Percentiles rank a stretch among this genome's conserved stretches.
Evolutionary conservation across 2,329 filamentous ascomycete species (phyloP).

Genomic region (Nectriaceae sp.): DNA sequence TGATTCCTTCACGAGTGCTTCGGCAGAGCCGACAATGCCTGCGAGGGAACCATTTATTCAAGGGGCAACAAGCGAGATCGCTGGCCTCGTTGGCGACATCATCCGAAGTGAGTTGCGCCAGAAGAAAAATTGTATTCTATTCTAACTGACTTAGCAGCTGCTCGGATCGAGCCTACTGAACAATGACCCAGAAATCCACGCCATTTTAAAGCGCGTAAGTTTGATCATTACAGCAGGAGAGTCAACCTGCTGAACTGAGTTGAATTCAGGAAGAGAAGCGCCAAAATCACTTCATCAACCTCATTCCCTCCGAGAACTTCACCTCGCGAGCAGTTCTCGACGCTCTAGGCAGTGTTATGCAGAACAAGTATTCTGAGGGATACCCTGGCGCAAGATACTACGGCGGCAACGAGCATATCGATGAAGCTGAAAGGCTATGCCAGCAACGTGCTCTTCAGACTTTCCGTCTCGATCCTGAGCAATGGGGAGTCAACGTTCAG

Average conservation of each 20-base stretch:
- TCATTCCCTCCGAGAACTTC: slow-evolving; percentile 91
- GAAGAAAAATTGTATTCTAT: no score
- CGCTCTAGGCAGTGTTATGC: slow-evolving; percentile 87
- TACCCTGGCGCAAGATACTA: slow-evolving; percentile 95
- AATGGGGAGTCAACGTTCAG: slow-evolving; percentile 98
- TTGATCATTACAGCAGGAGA: not conserved
- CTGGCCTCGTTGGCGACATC: slow-evolving; percentile 22
- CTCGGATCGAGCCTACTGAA: slow-evolving; percentile 75
- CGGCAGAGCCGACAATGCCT: not conserved
- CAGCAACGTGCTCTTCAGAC: slow-evolving; percentile 84
- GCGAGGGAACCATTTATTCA: not conserved
- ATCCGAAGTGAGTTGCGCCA: slow-evolving; percentile 19
- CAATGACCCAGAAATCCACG: slow-evolving; percentile 79
- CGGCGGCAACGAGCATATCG: slow-evolving; percentile 92
- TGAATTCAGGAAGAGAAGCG: slow-evolving; percentile 76
- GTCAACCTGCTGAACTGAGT: not conserved
- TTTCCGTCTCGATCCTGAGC: slow-evolving; percentile 76
- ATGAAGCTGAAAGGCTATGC: slow-evolving; percentile 82
- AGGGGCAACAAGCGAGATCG: slow-evolving; percentile 9
- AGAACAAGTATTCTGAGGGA: slow-evolving; percentile 97
- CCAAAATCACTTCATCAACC: slow-evolving; percentile 96
- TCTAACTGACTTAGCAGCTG: slow-evolving; percentile 52
- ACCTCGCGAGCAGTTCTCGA: slow-evolving; percentile 87
- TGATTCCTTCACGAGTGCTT: not conserved
- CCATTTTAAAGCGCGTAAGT: slow-evolving; percentile 81